Percentiles rank a stretch among this genome's conserved stretches.
Conservation (phyloP, 768 basidiomycete genomes). For the Xerocomus spinulosus region DNA sequence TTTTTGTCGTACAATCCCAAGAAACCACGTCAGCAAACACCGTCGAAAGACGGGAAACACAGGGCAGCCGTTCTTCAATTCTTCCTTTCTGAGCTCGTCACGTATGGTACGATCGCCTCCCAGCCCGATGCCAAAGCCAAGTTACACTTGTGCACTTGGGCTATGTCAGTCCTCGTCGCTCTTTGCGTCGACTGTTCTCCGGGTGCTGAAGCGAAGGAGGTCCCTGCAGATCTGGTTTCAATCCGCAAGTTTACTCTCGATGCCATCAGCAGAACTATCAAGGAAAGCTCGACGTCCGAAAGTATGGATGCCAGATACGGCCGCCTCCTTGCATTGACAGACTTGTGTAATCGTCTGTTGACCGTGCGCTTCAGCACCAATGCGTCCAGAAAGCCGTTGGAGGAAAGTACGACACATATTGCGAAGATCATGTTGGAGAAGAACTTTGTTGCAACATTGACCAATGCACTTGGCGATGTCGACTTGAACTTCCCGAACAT, state of each 20-base stretch:
- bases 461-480: slow-evolving; percentile 83
- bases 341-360: slow-evolving; percentile 84
- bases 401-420: slow-evolving; percentile 83
- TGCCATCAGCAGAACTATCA: slow-evolving; percentile 79
- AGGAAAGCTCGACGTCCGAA: slow-evolving; percentile 63
- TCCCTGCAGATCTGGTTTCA: slow-evolving; percentile 72
- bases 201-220: slow-evolving; percentile 66
- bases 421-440: slow-evolving; percentile 99
- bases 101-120: slow-evolving; percentile 68
- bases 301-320: slow-evolving; percentile 77
- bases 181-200: slow-evolving; percentile 85
- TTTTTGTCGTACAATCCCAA: slow-evolving; percentile 78
- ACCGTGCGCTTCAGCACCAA: slow-evolving; percentile 66
- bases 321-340: slow-evolving; percentile 78
- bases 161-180: slow-evolving; percentile 85
- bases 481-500: slow-evolving; percentile 96
- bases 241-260: slow-evolving; percentile 93
- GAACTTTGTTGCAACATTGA: slow-evolving; percentile 86
- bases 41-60: slow-evolving; percentile 67
- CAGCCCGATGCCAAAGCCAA: slow-evolving; percentile 52
- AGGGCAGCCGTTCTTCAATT: slow-evolving; percentile 69
- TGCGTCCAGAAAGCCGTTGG: slow-evolving; percentile 46
- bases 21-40: slow-evolving; percentile 48
- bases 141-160: slow-evolving; percentile 73
- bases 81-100: slow-evolving; percentile 77